Evolutionary conservation across 2,329 filamentous ascomycete genomes (phyloP).

Genomic region (Penicillium vulpinum): DNA sequence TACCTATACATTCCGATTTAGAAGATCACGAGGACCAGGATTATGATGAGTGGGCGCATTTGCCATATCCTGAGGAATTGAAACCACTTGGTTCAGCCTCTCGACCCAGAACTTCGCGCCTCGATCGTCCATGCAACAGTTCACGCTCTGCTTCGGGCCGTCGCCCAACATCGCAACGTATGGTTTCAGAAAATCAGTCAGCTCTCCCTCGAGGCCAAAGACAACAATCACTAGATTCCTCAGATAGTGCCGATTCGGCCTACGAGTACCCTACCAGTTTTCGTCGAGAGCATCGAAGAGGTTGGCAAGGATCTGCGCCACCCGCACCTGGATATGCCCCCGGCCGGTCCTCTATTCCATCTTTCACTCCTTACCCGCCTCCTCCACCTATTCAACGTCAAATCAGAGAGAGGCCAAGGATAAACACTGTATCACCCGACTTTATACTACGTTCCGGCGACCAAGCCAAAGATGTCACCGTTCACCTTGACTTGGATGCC

Average conservation of each 20-base stretch:
- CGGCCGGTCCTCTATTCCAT: conserved; percentile 43
- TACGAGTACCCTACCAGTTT: conserved; percentile 60
- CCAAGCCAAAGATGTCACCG: no score
- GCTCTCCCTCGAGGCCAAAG: conserved; percentile 41
- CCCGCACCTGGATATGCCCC: conserved; percentile 40
- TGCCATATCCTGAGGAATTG: conserved; percentile 48
- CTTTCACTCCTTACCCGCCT: conserved; percentile 36
- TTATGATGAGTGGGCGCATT: conserved; percentile 42
- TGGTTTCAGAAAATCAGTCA: conserved; percentile 39
- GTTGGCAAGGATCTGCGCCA: conserved; percentile 31
- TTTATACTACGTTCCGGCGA: no score
- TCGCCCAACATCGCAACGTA: conserved; percentile 40
- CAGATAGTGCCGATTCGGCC: conserved; percentile 64
- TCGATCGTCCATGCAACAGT: conserved; percentile 42
- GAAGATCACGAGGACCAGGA: conserved; percentile 44
- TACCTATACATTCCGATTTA: conserved; percentile 41
- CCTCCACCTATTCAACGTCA: no score
- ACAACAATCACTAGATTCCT: conserved; percentile 52
- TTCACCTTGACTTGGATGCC: no score
- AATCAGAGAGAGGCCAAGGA: no score
- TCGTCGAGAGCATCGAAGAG: conserved; percentile 39
- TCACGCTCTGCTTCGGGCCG: conserved; percentile 39
- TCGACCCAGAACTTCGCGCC: conserved; percentile 43
- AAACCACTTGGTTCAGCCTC: conserved; percentile 51
- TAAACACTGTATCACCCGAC: no score